phyloP scores from a whole-genome alignment of 495 filamentous ascomycete genomes.

The Cercophora samala region DNA sequence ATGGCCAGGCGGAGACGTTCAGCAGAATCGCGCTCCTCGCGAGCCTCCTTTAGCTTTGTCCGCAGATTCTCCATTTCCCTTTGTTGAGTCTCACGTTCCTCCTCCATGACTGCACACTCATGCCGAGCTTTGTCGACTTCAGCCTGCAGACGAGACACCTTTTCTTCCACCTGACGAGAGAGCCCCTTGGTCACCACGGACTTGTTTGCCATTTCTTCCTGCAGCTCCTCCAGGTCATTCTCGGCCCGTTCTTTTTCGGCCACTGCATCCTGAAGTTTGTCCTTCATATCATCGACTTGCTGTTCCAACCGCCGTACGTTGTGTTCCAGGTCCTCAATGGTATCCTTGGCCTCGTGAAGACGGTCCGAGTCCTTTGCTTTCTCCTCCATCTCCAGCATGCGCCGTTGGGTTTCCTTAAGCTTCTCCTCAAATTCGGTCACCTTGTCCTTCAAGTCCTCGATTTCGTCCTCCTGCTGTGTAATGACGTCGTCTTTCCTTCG shows the following conservation, averaged over 20 bases:
- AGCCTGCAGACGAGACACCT: conserved; percentile 59
- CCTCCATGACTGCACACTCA: conserved; percentile 50
- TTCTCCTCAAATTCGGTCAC: conserved; percentile 51
- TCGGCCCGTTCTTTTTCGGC: conserved; percentile 57
- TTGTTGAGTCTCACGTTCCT: conserved; percentile 37
- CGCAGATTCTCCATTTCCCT: conserved; percentile 49
- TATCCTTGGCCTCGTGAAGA: conserved; percentile 54
- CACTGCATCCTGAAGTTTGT: conserved; percentile 61
- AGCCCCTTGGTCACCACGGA: conserved; percentile 74
- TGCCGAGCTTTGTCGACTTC: conserved; percentile 60
- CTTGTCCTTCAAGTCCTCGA: conserved; percentile 44
- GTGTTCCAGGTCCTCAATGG: conserved; percentile 47
- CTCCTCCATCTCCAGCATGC: conserved; percentile 60
- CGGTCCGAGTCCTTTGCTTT: conserved; percentile 52
- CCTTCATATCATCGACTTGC: conserved; percentile 56
- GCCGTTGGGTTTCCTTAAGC: conserved; percentile 55
- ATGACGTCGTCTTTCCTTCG: conserved; percentile 51
- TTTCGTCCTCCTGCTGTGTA: conserved; percentile 43
- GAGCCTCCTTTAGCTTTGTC: conserved; percentile 38
- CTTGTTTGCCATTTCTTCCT: conserved; percentile 75
- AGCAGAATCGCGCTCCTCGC: conserved; percentile 40
- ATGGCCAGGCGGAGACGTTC: conserved; percentile 43
- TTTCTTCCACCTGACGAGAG: conserved; percentile 71
- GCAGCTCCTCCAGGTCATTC: conserved; percentile 61
- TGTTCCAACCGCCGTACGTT: conserved; percentile 43